Base-by-base conservation (phyloP, 345 rosid species). In the Eucalyptus cloeziana region DNA sequence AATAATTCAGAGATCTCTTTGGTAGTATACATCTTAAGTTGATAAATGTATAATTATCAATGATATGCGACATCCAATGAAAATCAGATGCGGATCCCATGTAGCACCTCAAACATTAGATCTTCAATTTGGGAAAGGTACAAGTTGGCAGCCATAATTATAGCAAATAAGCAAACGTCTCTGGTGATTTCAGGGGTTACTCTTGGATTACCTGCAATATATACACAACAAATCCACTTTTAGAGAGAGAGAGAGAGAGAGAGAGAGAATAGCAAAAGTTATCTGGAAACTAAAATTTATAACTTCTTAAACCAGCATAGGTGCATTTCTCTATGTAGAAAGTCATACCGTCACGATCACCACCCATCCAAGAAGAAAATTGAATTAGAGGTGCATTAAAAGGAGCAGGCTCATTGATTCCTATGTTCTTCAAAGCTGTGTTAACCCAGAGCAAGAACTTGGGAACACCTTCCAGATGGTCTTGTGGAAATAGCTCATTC, bases 331-430 rank as follows among this genome's bases (percentile, higher is more conserved):
- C 37, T 25, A 47, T 51, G 47, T 33, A 51, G 83, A 89, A 88
- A 87, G 90, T 76, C 91, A 31, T 93, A 95, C 98, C 98, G 92
- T 98, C 99, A 85, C 96, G 99, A 91, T 98, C 99, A 83, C 99
- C 99, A 50, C 99, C 99, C 99, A 98, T 98, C 97, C 97, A 98
- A 43, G 99, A 98, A 87, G 99, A 97, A 93, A 98, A 98, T 85
- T 98, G 99, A 89, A 98, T 98, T 43, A 97, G 94, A 40, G 99
- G 99, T 13, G 99, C 99, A 92, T 98, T 98, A 90, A 97, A 98
- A 81, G 99, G 99, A 86, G 96, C 93, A 25, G 97, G 94, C 86
- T 98, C 99, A 87, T 94, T 91, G 86, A 98, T 96, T 88, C 98
- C 99, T 31, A 98, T 95, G 91, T 96, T 98, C 91, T 96, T 97